A percentile compares a stretch with the other conserved stretches of the same genome.
These are phyloP conservation scores for Fusarium paranaense DNA, from an alignment of 2,329 filamentous ascomycete species.

Conservation along the genomic window DNA sequence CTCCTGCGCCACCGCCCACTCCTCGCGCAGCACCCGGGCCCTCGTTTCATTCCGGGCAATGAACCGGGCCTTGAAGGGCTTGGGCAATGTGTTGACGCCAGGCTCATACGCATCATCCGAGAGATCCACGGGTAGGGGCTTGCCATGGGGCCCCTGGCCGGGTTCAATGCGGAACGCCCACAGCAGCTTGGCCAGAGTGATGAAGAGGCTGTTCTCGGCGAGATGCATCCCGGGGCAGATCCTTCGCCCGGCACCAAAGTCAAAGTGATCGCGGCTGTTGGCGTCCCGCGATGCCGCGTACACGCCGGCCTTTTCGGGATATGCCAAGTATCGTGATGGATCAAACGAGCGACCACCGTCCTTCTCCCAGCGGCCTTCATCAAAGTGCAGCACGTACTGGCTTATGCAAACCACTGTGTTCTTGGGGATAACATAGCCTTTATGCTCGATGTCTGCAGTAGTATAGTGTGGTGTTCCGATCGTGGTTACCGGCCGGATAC, in stretches of 20 bases:
- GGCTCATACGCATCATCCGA: slow-evolving; percentile 12
- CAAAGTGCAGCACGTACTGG: slow-evolving; percentile 14
- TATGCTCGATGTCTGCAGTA: slow-evolving; percentile 12
- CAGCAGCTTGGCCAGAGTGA: slow-evolving; percentile 19
- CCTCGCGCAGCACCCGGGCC: neutral
- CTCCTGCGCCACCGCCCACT: slow-evolving; percentile 9
- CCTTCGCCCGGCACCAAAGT: slow-evolving; percentile 59
- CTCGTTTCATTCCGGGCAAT: slow-evolving; percentile 7
- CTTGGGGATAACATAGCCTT: slow-evolving; percentile 24
- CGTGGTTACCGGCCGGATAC: slow-evolving; percentile 63
- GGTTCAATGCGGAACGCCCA: slow-evolving; percentile 24
- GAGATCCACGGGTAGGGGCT: slow-evolving; percentile 3
- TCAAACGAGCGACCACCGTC: slow-evolving; percentile 7
- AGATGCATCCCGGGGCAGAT: slow-evolving; percentile 63
- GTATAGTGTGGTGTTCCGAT: slow-evolving; percentile 16
- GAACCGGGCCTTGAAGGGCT: slow-evolving; percentile 17
- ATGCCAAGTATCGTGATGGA: slow-evolving; percentile 18
- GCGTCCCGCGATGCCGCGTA: slow-evolving; percentile 41
- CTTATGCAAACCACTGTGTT: slow-evolving; percentile 16
- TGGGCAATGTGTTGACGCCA: slow-evolving; percentile 13
- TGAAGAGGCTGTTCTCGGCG: slow-evolving; percentile 50
- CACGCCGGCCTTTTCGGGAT: slow-evolving; percentile 20
- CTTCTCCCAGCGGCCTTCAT: neutral
- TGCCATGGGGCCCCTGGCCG: neutral
- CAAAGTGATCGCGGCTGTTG: slow-evolving; percentile 55